Conservation (phyloP, 306 rosid species). For the Vachellia pachyceras region DNA sequence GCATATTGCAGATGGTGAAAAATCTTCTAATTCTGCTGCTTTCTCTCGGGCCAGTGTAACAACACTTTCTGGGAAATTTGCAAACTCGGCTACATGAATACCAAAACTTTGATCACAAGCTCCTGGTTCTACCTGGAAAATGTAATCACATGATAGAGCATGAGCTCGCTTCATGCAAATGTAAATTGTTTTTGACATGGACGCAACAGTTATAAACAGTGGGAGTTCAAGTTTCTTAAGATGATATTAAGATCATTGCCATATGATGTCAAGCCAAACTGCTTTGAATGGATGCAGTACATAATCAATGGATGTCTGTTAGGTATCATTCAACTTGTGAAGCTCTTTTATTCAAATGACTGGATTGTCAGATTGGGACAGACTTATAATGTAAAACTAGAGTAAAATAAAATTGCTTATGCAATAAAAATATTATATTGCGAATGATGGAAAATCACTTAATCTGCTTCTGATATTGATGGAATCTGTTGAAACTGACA, state of each 20-base stretch:
- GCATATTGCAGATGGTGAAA: constrained; percentile 64
- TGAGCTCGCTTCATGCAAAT: constrained; percentile 29
- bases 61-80: constrained; percentile 91
- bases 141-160: constrained; percentile 28
- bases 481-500: not conserved
- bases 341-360: constrained; percentile 1
- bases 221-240: constrained; percentile 21
- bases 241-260: constrained; percentile 10
- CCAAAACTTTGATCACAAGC: constrained; percentile 99
- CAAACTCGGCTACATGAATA: constrained; percentile 97
- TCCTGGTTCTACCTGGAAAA: constrained; percentile 91
- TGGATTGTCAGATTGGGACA: constrained; percentile 2
- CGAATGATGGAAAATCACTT: constrained; percentile 9
- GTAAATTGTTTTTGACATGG: constrained; percentile 9
- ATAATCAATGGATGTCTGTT: constrained; percentile 12
- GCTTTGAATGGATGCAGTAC: constrained; percentile 13
- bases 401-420: constrained; percentile 17
- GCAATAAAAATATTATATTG: not conserved
- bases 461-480: not conserved
- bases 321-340: not conserved
- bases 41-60: constrained; percentile 92
- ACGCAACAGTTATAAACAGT: constrained; percentile 20
- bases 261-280: constrained; percentile 13
- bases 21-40: constrained; percentile 97
- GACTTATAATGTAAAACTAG: constrained; percentile 10